Conservation (phyloP, 805 yeast species). For the Wickerhamiella dianesei region DNA sequence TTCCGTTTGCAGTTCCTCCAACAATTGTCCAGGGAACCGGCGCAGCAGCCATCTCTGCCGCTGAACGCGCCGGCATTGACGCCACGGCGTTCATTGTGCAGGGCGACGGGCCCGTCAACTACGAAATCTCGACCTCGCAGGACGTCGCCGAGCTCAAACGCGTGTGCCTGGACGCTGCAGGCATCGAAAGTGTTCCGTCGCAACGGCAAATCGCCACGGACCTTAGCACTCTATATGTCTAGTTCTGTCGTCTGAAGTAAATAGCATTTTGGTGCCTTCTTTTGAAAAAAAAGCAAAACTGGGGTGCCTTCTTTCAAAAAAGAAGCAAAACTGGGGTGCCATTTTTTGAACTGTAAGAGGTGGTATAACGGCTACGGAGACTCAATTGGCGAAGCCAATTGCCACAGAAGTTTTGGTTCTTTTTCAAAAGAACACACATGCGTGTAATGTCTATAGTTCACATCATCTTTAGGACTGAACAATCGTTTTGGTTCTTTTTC, state of each 20-base stretch:
- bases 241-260: slow-evolving; percentile 1
- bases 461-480: too few species aligned
- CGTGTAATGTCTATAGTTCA: too few species aligned
- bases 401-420: too few species aligned
- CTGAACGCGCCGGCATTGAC: slow-evolving; percentile 15
- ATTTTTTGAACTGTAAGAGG: too few species aligned
- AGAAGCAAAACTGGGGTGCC: too few species aligned
- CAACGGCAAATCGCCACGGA: slow-evolving; percentile 5
- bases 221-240: slow-evolving; percentile 14
- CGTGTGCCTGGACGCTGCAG: slow-evolving; percentile 4
- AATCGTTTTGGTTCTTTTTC: too few species aligned
- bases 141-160: slow-evolving; percentile 6
- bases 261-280: too few species aligned
- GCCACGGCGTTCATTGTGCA: slow-evolving; percentile 20
- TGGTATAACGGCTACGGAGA: too few species aligned
- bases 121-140: slow-evolving; percentile 19
- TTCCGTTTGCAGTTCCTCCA: slow-evolving; percentile 22
- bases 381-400: too few species aligned
- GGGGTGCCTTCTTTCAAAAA: too few species aligned
- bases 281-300: too few species aligned
- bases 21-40: slow-evolving; percentile 21
- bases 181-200: not conserved
- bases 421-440: too few species aligned
- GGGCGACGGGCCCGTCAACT: slow-evolving; percentile 24
- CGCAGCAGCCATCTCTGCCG: slow-evolving; percentile 22